phyloP scores from a whole-genome alignment of 2,329 filamentous ascomycete genomes.

The Phialemoniopsis sp. region DNA sequence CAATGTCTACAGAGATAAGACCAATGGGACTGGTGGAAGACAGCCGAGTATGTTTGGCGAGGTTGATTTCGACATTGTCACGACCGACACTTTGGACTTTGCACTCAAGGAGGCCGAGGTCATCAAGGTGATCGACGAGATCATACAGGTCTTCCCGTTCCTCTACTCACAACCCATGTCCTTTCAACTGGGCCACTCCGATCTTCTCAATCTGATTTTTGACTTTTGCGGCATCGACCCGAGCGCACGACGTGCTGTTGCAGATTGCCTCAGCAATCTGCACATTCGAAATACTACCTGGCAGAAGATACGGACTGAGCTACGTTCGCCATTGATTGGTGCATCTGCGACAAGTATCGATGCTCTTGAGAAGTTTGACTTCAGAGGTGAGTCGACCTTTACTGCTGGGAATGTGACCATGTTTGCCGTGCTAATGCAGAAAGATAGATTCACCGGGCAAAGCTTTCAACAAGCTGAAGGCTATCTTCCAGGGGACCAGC shows the following conservation, averaged over 20 bases:
- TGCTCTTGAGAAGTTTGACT: slow-evolving; percentile 87
- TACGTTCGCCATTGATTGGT: slow-evolving; percentile 76
- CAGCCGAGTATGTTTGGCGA: slow-evolving; percentile 82
- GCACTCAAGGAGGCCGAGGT: slow-evolving; percentile 90
- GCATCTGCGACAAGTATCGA: slow-evolving; percentile 87
- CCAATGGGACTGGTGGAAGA: slow-evolving; percentile 55
- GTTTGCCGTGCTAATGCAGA: slow-evolving; percentile 7
- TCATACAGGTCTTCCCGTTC: slow-evolving; percentile 75
- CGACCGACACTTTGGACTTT: slow-evolving; percentile 73
- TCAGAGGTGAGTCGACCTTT: slow-evolving; percentile 54
- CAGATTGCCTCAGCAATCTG: slow-evolving; percentile 81
- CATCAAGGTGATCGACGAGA: slow-evolving; percentile 91
- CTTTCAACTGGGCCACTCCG: slow-evolving; percentile 86
- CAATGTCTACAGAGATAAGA: slow-evolving; percentile 76
- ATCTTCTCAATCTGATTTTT: slow-evolving; percentile 82
- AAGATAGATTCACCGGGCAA: slow-evolving; percentile 49
- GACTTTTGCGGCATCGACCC: slow-evolving; percentile 79
- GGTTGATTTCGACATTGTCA: slow-evolving; percentile 96
- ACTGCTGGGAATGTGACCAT: neutral
- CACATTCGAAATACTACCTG: slow-evolving; percentile 79
- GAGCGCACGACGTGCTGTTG: slow-evolving; percentile 65
- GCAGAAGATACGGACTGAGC: slow-evolving; percentile 76
- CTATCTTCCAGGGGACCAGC: slow-evolving; percentile 57
- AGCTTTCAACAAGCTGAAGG: slow-evolving; percentile 54
- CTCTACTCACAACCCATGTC: slow-evolving; percentile 71